A percentile compares a stretch with the other conserved stretches of the same genome.
These are phyloP conservation scores for Naegleria fowleri DNA, from an alignment of 208 protist species.

Conservation along the genomic window DNA sequence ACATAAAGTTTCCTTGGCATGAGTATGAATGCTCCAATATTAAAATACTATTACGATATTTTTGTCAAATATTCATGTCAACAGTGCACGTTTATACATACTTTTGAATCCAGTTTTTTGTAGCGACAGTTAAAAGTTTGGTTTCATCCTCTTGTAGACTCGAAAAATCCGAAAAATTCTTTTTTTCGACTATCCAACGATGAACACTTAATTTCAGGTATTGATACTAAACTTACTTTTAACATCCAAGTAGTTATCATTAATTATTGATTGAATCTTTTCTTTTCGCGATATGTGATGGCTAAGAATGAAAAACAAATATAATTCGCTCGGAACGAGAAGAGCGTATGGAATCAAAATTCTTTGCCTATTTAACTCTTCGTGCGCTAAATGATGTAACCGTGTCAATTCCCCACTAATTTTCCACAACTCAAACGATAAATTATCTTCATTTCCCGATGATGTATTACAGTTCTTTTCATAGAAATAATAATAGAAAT, in stretches of 20 bases:
- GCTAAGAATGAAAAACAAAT: neutral
- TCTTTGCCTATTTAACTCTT: neutral
- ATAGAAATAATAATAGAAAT: too few species aligned
- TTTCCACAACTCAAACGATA: neutral
- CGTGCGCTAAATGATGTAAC: neutral
- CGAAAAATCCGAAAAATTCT: neutral
- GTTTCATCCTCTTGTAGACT: neutral
- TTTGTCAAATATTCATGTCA: neutral
- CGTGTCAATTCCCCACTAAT: neutral
- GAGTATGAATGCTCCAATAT: neutral
- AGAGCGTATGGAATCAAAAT: neutral
- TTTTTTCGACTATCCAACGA: neutral
- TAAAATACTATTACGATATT: neutral
- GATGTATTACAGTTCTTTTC: neutral
- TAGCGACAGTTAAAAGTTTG: neutral
- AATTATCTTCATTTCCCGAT: neutral
- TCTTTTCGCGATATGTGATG: neutral
- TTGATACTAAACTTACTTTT: too few species aligned
- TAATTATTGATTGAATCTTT: neutral
- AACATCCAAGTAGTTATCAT: neutral
- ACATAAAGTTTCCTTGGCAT: neutral
- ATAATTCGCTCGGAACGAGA: neutral
- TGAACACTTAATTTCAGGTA: too few species aligned
- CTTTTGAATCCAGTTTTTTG: neutral
- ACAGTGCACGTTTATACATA: neutral